phyloP scores from a whole-genome alignment of 2,329 filamentous ascomycete genomes.

The Beauveria pseudobassiana region DNA sequence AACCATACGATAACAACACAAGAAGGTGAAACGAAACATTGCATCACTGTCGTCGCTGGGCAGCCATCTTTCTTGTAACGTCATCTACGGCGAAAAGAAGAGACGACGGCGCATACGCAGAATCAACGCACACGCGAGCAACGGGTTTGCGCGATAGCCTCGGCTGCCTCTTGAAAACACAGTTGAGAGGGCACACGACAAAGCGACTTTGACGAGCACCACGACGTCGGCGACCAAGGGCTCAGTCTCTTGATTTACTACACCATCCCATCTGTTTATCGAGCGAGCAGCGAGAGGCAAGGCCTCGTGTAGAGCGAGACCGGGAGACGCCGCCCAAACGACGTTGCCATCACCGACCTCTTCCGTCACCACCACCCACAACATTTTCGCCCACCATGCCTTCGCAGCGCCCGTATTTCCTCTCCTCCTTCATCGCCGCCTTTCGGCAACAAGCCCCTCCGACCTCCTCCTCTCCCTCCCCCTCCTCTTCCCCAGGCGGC shows the following conservation, averaged over 20 bases:
- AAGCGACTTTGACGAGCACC: neutral
- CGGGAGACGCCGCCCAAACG: too few relatives aligned
- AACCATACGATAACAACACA: too few relatives aligned
- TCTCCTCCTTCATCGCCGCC: constrained; percentile 49
- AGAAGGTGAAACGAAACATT: too few relatives aligned
- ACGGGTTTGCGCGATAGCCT: too few relatives aligned
- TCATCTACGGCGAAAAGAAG: too few relatives aligned
- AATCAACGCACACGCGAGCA: too few relatives aligned
- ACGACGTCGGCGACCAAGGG: neutral
- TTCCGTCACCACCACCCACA: neutral
- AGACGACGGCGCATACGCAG: too few relatives aligned
- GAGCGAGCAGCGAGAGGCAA: neutral
- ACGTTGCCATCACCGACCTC: neutral
- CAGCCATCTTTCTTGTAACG: too few relatives aligned
- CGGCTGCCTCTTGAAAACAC: too few relatives aligned
- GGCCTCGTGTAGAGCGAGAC: neutral
- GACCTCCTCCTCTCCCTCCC: constrained; percentile 20
- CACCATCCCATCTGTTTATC: too few relatives aligned
- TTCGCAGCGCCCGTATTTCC: constrained; percentile 48
- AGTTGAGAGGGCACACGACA: neutral
- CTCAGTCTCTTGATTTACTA: neutral
- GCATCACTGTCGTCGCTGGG: too few relatives aligned
- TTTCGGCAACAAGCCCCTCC: constrained; percentile 41
- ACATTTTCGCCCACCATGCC: constrained; percentile 30
- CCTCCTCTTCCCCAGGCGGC: constrained; percentile 17